Evolutionary conservation across 345 rosid genomes (phyloP).

Genomic region (Iberis pinnata): DNA sequence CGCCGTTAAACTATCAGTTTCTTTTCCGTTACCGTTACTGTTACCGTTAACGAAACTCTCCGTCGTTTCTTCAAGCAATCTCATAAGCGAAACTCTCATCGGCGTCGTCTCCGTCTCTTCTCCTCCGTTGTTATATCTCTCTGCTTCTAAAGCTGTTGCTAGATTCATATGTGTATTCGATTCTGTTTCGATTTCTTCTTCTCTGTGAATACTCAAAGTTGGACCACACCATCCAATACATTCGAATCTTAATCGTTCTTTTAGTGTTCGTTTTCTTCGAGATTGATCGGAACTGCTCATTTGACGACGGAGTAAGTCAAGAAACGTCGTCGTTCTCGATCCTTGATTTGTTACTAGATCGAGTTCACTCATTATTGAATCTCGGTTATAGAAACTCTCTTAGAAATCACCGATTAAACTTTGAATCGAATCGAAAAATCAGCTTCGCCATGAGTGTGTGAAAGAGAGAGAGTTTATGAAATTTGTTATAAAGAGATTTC

Average conservation of each 20-base stretch:
- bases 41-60: constrained; percentile 31
- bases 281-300: constrained; percentile 48
- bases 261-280: constrained; percentile 42
- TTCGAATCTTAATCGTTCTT: constrained; percentile 58
- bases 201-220: constrained; percentile 45
- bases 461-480: neutral
- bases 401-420: neutral
- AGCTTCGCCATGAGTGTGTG: constrained; percentile 9
- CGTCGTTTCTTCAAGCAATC: constrained; percentile 55
- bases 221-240: constrained; percentile 70
- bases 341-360: constrained; percentile 42
- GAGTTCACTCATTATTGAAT: constrained; percentile 44
- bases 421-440: neutral
- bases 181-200: constrained; percentile 23
- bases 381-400: neutral
- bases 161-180: constrained; percentile 58
- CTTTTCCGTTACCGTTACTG: constrained; percentile 6
- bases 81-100: constrained; percentile 66
- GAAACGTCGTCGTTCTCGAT: constrained; percentile 35
- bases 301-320: constrained; percentile 42
- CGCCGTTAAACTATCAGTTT: constrained; percentile 23
- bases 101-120: constrained; percentile 35
- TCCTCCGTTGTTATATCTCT: constrained; percentile 48
- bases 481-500: constrained; percentile 20
- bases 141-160: constrained; percentile 84